Evolutionary conservation across 768 basidiomycete genomes (phyloP).

Genomic region (Kwoniella newhampshirensis): DNA sequence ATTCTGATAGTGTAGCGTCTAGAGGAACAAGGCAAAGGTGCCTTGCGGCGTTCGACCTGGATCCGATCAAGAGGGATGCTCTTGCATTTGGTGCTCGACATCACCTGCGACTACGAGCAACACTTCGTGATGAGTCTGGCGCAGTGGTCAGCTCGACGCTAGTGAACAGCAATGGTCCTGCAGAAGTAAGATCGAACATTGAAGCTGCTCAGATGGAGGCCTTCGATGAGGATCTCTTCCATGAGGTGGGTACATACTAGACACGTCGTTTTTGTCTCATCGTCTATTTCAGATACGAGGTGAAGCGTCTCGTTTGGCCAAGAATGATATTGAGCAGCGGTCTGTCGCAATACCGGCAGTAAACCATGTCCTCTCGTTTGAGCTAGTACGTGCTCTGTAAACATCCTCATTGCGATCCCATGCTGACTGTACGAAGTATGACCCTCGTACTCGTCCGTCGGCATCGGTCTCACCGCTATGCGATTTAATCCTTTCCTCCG

Average conservation of each 20-base stretch:
- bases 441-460: constrained; percentile 7
- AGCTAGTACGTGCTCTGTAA: constrained; percentile 24
- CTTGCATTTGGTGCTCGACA: constrained; percentile 38
- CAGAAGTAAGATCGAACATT: constrained; percentile 26
- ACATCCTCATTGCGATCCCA: not conserved
- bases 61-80: constrained; percentile 33
- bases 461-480: constrained; percentile 15
- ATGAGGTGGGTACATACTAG: constrained; percentile 29
- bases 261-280: not conserved
- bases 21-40: constrained; percentile 24
- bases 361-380: constrained; percentile 26
- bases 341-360: constrained; percentile 14
- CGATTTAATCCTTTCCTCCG: constrained; percentile 30
- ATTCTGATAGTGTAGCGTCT: constrained; percentile 10
- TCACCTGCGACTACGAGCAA: constrained; percentile 23
- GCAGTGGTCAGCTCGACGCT: constrained; percentile 2
- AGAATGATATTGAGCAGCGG: constrained; percentile 14
- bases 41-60: constrained; percentile 45
- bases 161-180: not conserved
- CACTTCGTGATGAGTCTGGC: constrained; percentile 18
- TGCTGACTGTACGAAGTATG: constrained; percentile 15
- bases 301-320: constrained; percentile 14
- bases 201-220: constrained; percentile 39
- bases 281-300: constrained; percentile 22
- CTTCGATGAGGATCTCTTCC: constrained; percentile 45